These are phyloP conservation scores for Jatropha curcas DNA, from an alignment of 345 rosid genomes.

Conservation along the genomic window DNA sequence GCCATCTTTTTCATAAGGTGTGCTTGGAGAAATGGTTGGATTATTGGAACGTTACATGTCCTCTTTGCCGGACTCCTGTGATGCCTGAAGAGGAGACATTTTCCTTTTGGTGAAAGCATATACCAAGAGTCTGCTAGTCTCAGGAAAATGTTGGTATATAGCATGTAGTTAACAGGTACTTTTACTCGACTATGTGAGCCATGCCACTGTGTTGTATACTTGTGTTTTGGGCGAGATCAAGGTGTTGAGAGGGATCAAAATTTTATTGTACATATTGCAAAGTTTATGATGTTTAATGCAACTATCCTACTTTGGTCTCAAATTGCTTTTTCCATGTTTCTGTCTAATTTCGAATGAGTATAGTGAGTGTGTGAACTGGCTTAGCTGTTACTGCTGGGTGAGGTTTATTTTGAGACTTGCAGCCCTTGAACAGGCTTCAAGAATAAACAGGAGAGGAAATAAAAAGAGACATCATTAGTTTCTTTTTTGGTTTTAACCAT, in stretches of 20 bases:
- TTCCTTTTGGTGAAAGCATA: slow-evolving; percentile 49
- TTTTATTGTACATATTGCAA: slow-evolving; percentile 32
- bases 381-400: no score
- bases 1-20: slow-evolving; percentile 65
- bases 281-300: slow-evolving; percentile 24
- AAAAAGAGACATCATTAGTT: no score
- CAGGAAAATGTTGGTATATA: slow-evolving; percentile 21
- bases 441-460: no score
- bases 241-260: slow-evolving; percentile 10
- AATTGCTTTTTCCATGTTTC: background rate
- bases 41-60: slow-evolving; percentile 74
- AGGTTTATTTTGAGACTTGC: no score
- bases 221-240: slow-evolving; percentile 17
- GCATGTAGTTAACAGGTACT: slow-evolving; percentile 20
- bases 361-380: background rate
- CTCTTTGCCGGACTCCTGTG: slow-evolving; percentile 68
- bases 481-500: no score
- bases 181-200: slow-evolving; percentile 2
- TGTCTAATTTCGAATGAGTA: no score
- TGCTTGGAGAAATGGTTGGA: slow-evolving; percentile 84
- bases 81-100: slow-evolving; percentile 48
- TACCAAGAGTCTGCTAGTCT: background rate
- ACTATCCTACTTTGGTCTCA: slow-evolving; percentile 10
- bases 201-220: slow-evolving; percentile 3
- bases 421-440: no score